Base-by-base conservation (phyloP, 2,329 filamentous ascomycete genomes). In the Domatiomyces globalis region DNA sequence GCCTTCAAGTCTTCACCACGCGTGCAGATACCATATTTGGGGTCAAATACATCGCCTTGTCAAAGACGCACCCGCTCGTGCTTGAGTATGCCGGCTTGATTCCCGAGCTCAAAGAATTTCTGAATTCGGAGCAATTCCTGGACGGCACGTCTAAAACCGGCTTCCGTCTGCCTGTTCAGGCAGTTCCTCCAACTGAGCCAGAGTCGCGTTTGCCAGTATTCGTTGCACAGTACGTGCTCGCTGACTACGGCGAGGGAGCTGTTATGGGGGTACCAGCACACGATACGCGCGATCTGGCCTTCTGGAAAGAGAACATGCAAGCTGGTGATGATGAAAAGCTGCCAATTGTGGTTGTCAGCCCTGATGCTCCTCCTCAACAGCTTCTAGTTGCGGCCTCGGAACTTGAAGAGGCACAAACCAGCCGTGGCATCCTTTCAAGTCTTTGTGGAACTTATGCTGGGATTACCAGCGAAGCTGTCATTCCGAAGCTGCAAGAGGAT, bases 221-320 rank as follows among this genome's bases (percentile, higher is more conserved):
- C 61, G 84, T 86, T 19, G 86, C 88, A 8, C 83, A 87, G 0
- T 94, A 94, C 63, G 88, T 94, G 9, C 72, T 94, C 4, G 84
- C 83, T 22, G 85, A 88, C 62, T 92, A 94, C 59, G 87, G 87
- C 15, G 84, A 88, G 58, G 87, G 87, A 1, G 87, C 87, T 8
- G 84, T 94, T 1, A 94, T 95, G 87, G 88, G 88, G 44, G 88
- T 94, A 6, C 88, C 88, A 0, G 88, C 82, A 1, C 88, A 95
- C 62, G 88, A 95, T 65, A 63, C 74, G 4, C 77, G 87, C 49
- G 88, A 95, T 60, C 74, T 85, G 66, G 77, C 78, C 1, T 95
- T 94, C 64, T 94, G 87, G 84, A 80, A 76, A 59, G 72, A 53
- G 29, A 39, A 39, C 12, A 12, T 39, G 33, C 45, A 81, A 52